phyloP scores from a whole-genome alignment of 164 flowering plant genomes.

The Nymphaea thermarum region DNA sequence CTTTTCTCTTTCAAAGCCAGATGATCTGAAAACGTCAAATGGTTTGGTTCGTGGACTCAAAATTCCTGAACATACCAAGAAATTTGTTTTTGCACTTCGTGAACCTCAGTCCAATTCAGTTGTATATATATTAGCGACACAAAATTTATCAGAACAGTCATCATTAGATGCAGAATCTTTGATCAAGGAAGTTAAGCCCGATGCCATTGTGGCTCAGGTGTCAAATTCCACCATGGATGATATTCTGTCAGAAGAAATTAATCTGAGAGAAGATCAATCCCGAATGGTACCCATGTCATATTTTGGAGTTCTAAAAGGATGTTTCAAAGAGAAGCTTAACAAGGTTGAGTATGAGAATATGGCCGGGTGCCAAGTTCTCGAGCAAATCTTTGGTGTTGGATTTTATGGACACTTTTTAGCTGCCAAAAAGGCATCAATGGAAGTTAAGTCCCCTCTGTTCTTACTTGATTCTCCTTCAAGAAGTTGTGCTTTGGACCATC shows the following conservation, averaged over 20 bases:
- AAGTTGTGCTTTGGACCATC: conserved; percentile 2
- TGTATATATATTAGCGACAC: conserved; percentile 57
- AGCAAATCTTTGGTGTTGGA: conserved; percentile 69
- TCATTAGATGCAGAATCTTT: conserved; percentile 55
- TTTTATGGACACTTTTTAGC: conserved; percentile 64
- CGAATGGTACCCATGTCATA: conserved; percentile 50
- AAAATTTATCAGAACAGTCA: conserved; percentile 72
- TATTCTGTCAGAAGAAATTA: conserved; percentile 9
- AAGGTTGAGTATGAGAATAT: conserved; percentile 57
- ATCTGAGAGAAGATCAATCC: neutral
- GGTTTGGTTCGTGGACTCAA: conserved; percentile 37
- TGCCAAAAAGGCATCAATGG: conserved; percentile 61
- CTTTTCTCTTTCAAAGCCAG: conserved; percentile 23
- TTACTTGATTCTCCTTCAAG: conserved; percentile 51
- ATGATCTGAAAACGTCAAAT: conserved; percentile 51
- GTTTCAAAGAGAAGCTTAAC: conserved; percentile 49
- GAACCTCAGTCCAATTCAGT: conserved; percentile 47
- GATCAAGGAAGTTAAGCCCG: conserved; percentile 56
- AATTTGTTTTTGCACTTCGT: conserved; percentile 58
- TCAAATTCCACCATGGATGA: conserved; percentile 16
- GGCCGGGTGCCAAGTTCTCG: conserved; percentile 61
- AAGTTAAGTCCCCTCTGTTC: conserved; percentile 54
- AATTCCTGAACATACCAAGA: conserved; percentile 58
- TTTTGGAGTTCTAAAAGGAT: conserved; percentile 47
- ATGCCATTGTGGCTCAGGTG: conserved; percentile 62